Evolutionary conservation across 139 green algal species (phyloP).

Genomic region (Coccomyxa sp.): DNA sequence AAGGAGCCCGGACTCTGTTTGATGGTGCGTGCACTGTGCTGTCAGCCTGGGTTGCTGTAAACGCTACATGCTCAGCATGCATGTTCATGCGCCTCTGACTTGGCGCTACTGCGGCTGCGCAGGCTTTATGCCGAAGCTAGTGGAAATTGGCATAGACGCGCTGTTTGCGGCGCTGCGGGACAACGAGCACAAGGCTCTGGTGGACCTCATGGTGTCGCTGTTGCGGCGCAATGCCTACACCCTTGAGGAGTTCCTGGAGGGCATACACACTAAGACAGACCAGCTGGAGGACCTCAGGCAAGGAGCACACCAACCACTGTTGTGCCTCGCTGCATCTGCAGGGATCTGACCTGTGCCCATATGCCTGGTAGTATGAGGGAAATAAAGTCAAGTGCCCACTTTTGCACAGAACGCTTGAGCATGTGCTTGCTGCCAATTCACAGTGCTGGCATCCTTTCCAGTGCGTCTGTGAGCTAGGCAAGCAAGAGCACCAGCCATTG

Average conservation of each 20-base stretch:
- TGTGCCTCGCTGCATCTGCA: neutral
- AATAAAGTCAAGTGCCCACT: neutral
- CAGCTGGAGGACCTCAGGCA: slow-evolving; percentile 64
- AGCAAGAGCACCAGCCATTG: no score
- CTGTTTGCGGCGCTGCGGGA: slow-evolving; percentile 61
- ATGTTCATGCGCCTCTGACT: neutral
- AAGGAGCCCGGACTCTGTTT: no score
- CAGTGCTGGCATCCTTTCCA: no score
- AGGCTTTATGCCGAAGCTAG: slow-evolving; percentile 35
- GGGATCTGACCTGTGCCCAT: neutral
- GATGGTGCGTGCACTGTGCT: no score
- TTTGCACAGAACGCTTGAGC: no score
- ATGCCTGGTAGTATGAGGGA: neutral
- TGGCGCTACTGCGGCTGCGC: neutral
- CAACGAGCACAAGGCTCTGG: slow-evolving; percentile 47
- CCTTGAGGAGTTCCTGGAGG: slow-evolving; percentile 41
- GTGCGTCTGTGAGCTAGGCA: no score
- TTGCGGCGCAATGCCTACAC: slow-evolving; percentile 36
- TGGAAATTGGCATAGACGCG: slow-evolving; percentile 47
- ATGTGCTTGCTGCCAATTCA: no score
- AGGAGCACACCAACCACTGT: neutral
- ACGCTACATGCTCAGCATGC: neutral
- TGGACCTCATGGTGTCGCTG: slow-evolving; percentile 60
- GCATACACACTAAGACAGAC: slow-evolving; percentile 36
- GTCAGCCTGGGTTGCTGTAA: no score